Base-by-base conservation (phyloP, 2,329 filamentous ascomycete genomes). In the Plectosphaerella sp. region DNA sequence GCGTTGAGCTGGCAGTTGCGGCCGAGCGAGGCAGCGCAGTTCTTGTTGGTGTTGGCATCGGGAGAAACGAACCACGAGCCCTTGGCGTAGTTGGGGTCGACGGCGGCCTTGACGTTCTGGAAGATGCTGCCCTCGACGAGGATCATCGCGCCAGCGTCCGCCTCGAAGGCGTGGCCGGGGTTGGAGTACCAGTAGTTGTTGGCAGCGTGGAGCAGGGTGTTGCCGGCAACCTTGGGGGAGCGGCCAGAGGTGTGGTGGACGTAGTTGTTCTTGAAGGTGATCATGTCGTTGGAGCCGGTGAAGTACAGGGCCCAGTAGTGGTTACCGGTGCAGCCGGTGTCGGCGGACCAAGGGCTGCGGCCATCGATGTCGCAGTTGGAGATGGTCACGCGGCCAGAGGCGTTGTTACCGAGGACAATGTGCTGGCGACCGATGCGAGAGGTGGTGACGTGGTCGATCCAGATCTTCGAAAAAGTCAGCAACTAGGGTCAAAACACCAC, bases 291-390 rank as follows among this genome's bases (percentile, higher is more conserved):
- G 52, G 72, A 70, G n/a, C 82, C 82, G 41, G 72, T 75, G 47
- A 84, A 72, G 69, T 80, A 82, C 57, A 83, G 65, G 28, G 67
- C 74, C 79, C 82, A 84, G 75, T 84, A 84, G 67, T 83, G 79
- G 65, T 80, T 73, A 41, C 70, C 72, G 61, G 84, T 71, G 66
- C 82, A 85, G 46, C 74, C 79, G 5, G 82, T 75, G 41, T 43
- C 41, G 16, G 41, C 18, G 11, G 79, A 83, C 69, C 73, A 84
- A 16, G 67, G 63, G 35, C 74, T 74, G 22, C 63, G 62, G 45
- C 82, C 82, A 60, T 86, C 75, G 58, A 86, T 77, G 61, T 81
- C 77, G 67, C 63, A 73, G 75, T 85, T 84, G 58, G 80, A 80
- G 63, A 86, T 76, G 25, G 80, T 82, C 18, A 85, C 77, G 45